Percentiles rank a stretch among this genome's conserved stretches.
Conservation (phyloP, 768 basidiomycete species). For the Clitopilus hobsonii region DNA sequence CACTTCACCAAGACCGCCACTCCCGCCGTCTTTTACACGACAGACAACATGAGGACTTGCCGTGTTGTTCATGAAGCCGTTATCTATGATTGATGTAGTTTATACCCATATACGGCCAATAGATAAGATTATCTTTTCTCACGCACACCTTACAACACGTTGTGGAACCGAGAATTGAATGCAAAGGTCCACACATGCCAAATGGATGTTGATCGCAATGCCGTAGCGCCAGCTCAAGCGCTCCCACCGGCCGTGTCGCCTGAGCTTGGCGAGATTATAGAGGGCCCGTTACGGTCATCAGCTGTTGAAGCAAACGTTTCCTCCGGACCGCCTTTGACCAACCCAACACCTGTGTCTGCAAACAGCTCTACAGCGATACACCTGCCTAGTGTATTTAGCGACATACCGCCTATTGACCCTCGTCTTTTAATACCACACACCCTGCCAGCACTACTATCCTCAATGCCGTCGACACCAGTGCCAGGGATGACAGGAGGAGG, state of each 20-base stretch:
- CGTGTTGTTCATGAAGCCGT: not conserved
- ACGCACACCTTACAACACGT: not conserved
- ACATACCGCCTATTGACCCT: not conserved
- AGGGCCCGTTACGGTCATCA: slow-evolving; percentile 5
- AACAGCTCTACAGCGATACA: not conserved
- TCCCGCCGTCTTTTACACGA: not conserved
- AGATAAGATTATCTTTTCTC: not conserved
- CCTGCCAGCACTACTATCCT: not conserved
- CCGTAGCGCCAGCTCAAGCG: slow-evolving; percentile 12
- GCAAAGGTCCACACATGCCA: not conserved
- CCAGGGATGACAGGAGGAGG: not conserved
- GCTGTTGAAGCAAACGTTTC: slow-evolving; percentile 5
- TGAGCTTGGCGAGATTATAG: slow-evolving; percentile 8
- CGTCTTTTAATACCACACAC: not conserved
- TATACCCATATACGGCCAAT: not conserved
- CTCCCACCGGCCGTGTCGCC: slow-evolving; percentile 14
- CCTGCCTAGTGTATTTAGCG: not conserved
- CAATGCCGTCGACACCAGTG: slow-evolving; percentile 22
- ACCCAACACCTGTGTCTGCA: not conserved
- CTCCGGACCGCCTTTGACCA: slow-evolving; percentile 4
- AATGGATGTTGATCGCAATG: slow-evolving; percentile 20
- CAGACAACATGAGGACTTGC: not conserved
- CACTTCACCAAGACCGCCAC: not conserved
- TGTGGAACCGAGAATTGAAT: not conserved
- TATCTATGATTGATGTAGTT: not conserved